Percentiles rank a stretch among this genome's conserved stretches.
Conservation (phyloP, 202 grass and related monocot genomes). For the Zoysia matrella region DNA sequence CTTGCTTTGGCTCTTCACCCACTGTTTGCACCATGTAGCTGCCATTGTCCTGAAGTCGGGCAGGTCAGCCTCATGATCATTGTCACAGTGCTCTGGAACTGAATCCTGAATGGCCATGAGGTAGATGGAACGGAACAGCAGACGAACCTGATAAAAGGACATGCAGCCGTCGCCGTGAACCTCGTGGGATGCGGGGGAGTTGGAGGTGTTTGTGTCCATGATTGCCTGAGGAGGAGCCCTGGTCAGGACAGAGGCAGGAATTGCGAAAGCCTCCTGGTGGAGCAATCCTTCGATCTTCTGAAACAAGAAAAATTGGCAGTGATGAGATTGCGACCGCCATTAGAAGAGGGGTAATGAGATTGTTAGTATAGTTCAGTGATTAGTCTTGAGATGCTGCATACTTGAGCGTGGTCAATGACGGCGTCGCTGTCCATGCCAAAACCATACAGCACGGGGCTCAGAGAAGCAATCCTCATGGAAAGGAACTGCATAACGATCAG, state of each 20-base stretch:
- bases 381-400: constrained; percentile 26
- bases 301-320: constrained; percentile 12
- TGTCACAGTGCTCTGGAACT: constrained; percentile 38
- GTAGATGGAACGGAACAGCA: not conserved
- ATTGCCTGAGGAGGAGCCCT: constrained; percentile 53
- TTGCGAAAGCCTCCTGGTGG: constrained; percentile 55
- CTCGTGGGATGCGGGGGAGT: constrained; percentile 47
- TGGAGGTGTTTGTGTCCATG: constrained; percentile 51
- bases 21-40: constrained; percentile 66
- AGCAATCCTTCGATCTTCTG: constrained; percentile 70
- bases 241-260: constrained; percentile 53
- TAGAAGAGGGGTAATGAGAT: not conserved
- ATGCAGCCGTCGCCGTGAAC: constrained; percentile 49
- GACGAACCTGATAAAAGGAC: constrained; percentile 60
- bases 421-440: constrained; percentile 63
- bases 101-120: constrained; percentile 35
- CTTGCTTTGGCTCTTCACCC: constrained; percentile 62
- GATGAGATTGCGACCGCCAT: constrained; percentile 3
- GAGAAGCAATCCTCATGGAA: constrained; percentile 93
- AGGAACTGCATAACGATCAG: constrained; percentile 69
- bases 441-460: constrained; percentile 72
- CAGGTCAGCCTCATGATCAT: constrained; percentile 28
- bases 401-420: constrained; percentile 53
- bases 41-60: constrained; percentile 53
- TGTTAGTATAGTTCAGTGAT: not conserved